Conservation (phyloP, 352 stramenopile genomes). For the Phytophthora sojae region DNA sequence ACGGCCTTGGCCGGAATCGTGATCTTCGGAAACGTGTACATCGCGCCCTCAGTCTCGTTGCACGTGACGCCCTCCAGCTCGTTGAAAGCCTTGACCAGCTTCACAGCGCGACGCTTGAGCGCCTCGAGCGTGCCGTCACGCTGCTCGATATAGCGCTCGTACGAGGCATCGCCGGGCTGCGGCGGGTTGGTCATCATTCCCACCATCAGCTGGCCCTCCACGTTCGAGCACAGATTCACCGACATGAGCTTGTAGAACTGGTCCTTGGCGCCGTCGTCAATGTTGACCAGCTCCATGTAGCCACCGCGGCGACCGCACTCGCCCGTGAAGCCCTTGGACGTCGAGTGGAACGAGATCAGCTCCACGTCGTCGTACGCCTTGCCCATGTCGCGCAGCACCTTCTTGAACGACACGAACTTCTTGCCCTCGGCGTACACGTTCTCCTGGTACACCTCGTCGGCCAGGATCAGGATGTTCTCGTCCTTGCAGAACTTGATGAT, state of each 20-base stretch:
- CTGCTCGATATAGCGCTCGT: conserved; percentile 92
- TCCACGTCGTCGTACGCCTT: conserved; percentile 90
- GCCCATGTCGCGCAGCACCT: conserved; percentile 93
- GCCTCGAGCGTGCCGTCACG: conserved; percentile 92
- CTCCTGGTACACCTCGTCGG: conserved; percentile 99
- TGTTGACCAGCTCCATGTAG: conserved; percentile 98
- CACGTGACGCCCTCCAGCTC: conserved; percentile 97
- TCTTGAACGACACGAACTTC: conserved; percentile 96
- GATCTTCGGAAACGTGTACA: conserved; percentile 99
- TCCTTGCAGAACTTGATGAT: conserved; percentile 97
- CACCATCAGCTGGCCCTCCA: conserved; percentile 97
- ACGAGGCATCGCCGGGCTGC: conserved; percentile 89
- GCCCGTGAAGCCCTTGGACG: conserved; percentile 98
- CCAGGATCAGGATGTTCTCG: conserved; percentile 96
- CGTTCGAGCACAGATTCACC: conserved; percentile 97
- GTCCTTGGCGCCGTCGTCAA: conserved; percentile 92
- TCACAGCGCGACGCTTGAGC: conserved; percentile 94
- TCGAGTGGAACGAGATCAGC: conserved; percentile 98
- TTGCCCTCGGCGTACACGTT: conserved; percentile 97
- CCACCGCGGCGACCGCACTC: conserved; percentile 97
- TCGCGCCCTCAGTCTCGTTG: conserved; percentile 96
- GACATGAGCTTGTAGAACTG: conserved; percentile 99
- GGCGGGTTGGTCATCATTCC: conserved; percentile 98
- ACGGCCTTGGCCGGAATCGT: conserved; percentile 91
- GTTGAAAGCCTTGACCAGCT: conserved; percentile 96